Evolutionary conservation across 371 early-diverging fungal species (phyloP).

Genomic region (Lichtheimia ornata): DNA sequence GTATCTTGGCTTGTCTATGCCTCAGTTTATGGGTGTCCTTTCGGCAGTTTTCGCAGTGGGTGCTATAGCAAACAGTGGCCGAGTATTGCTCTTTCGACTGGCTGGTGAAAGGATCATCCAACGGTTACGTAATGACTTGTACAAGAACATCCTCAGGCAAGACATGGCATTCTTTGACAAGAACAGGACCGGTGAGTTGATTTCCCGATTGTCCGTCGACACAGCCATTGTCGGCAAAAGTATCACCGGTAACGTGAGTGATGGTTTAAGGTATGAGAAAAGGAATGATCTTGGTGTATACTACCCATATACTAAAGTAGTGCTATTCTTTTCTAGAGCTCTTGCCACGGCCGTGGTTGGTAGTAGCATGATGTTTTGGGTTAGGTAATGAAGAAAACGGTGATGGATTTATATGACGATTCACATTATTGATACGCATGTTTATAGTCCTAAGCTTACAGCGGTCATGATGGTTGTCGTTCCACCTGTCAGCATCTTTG

Average conservation of each 20-base stretch:
- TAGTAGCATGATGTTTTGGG: conserved; percentile 72
- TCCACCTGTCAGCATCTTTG: conserved; percentile 75
- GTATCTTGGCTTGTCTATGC: conserved; percentile 49
- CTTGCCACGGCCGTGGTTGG: conserved; percentile 60
- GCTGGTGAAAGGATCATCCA: conserved; percentile 77
- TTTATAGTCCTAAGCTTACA: conserved; percentile 62
- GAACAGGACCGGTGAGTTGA: conserved; percentile 77
- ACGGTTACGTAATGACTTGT: conserved; percentile 59
- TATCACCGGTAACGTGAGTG: conserved; percentile 77
- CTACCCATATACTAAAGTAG: background rate
- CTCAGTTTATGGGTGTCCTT: conserved; percentile 57
- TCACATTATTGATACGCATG: background rate
- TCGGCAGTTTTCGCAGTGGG: conserved; percentile 65
- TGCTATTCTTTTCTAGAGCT: conserved; percentile 27
- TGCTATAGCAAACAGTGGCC: conserved; percentile 75
- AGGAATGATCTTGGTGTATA: background rate
- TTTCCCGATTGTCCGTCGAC: conserved; percentile 75
- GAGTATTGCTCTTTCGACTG: conserved; percentile 70
- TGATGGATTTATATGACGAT: background rate
- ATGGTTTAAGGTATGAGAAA: conserved; percentile 63
- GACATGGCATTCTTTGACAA: conserved; percentile 79
- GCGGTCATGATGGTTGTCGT: conserved; percentile 78
- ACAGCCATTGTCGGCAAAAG: conserved; percentile 79
- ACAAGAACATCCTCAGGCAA: conserved; percentile 58
- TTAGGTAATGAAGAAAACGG: conserved; percentile 40